A percentile compares a stretch with the other conserved stretches of the same genome.
Conservation (phyloP, 2,329 filamentous ascomycete species). For the Fusarium tupiense region DNA sequence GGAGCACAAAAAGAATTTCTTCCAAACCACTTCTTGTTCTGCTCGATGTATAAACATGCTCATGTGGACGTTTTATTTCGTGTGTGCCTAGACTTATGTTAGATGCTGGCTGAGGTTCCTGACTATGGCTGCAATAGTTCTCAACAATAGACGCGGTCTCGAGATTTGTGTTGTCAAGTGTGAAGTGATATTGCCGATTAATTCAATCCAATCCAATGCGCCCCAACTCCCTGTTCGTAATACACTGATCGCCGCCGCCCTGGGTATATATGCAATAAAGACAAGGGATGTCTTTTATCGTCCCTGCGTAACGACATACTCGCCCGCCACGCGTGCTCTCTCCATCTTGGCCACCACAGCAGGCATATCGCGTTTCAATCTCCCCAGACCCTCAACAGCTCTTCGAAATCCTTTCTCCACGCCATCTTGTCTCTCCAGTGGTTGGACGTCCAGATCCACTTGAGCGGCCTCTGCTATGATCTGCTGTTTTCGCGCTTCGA, state of each 20-base stretch:
- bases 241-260: slow-evolving; percentile 10
- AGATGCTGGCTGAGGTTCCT: slow-evolving; percentile 24
- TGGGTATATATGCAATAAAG: slow-evolving; percentile 29
- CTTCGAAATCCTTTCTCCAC: slow-evolving; percentile 58
- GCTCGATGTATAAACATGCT: slow-evolving; percentile 2
- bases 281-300: slow-evolving; percentile 34
- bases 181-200: slow-evolving; percentile 6
- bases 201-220: background rate
- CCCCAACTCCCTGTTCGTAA: slow-evolving; percentile 20
- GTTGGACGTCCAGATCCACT: slow-evolving; percentile 44
- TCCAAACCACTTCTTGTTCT: background rate
- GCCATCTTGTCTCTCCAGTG: slow-evolving; percentile 54
- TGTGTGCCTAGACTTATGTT: slow-evolving; percentile 2
- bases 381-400: slow-evolving; percentile 61
- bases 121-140: slow-evolving; percentile 33
- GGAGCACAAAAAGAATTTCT: slow-evolving; percentile 4
- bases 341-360: slow-evolving; percentile 72
- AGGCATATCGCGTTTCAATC: slow-evolving; percentile 69
- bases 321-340: slow-evolving; percentile 67
- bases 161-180: background rate
- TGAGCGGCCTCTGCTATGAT: slow-evolving; percentile 28
- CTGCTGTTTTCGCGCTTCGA: slow-evolving; percentile 45
- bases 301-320: slow-evolving; percentile 60
- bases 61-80: background rate
- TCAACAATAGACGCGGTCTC: slow-evolving; percentile 30